Evolutionary conservation across 2,329 filamentous ascomycete genomes (phyloP), one percentile per base, ranked within the genome.

Genomic region (Penicillium olsonii): DNA sequence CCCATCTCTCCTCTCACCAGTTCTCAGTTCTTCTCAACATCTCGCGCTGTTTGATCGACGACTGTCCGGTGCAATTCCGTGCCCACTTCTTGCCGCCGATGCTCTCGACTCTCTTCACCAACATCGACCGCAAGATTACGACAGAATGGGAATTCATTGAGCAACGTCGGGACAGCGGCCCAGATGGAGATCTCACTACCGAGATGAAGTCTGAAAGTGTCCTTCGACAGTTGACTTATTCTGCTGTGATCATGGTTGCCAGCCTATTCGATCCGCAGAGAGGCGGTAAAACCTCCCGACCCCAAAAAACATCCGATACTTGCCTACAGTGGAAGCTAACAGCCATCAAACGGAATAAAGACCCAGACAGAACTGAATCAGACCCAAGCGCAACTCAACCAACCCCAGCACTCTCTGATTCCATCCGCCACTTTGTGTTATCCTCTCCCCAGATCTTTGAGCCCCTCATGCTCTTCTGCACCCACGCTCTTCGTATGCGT

Each of bases 141-240:
- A 78, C 82, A 0, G 92, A 97, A 68, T 99, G 94, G 94, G 83
- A 87, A 53, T 83, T 84, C 57, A 84, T 96, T 50, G 83, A 85
- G 52, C 61, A 78, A 67, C 60, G 73, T 62, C 64, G 76, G 65
- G 75, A 84, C 11, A 80, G 82, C 35, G 81, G 85, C 1, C 85
- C 85, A 3, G 85, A 86, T 17, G 90, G 92, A 47, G 88, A 89
- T 52, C 75, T 99, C 45, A 89, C 88, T 1, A 91, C 96, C 59
- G 94, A 99, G 74, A 99, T 99, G 94, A 96, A 96, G 72, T 87
- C 90, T 6, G 94, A 99, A 69, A 97, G 92, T 65, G 95, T 99
- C 24, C 76, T 99, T 38, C 84, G 94, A 17, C 91, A 96, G 68
- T 80, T 97, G 42, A 96, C 92, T 0, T 94, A 95, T 70, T 90